phyloP scores from a whole-genome alignment of 495 filamentous ascomycete species.

The Friedmanniomyces simplex region DNA sequence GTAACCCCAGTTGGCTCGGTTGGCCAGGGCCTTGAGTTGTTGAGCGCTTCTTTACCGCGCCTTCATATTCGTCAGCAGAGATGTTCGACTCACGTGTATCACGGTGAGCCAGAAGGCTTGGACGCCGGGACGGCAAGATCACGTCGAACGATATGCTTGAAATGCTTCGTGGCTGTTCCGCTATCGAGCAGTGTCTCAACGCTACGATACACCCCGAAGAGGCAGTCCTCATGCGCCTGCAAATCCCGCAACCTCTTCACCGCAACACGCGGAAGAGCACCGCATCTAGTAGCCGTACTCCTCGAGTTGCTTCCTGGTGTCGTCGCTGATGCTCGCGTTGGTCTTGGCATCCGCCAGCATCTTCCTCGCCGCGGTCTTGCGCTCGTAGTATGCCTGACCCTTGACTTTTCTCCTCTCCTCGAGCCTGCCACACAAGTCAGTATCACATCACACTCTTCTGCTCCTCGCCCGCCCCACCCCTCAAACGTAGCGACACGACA shows the following conservation, averaged over 20 bases:
- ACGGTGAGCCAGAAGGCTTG: too few relatives aligned
- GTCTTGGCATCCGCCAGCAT: conserved; percentile 85
- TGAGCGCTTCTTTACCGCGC: too few relatives aligned
- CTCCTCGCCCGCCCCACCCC: too few relatives aligned
- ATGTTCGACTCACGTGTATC: too few relatives aligned
- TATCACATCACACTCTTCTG: conserved; percentile 19
- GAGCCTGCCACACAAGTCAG: conserved; percentile 49
- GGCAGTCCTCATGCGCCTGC: not conserved
- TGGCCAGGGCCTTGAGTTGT: too few relatives aligned
- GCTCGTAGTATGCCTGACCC: conserved; percentile 96
- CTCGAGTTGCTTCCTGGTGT: conserved; percentile 60
- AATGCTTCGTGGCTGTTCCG: not conserved
- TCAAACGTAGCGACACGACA: conserved; percentile 25
- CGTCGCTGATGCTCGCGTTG: conserved; percentile 73
- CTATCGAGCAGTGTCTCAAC: not conserved
- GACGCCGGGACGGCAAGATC: too few relatives aligned
- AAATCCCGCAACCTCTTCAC: not conserved
- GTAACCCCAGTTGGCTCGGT: too few relatives aligned
- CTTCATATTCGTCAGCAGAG: too few relatives aligned
- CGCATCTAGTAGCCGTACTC: conserved; percentile 56
- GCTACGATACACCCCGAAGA: not conserved
- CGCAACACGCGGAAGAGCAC: not conserved
- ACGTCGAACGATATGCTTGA: not conserved
- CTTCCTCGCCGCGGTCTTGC: conserved; percentile 91
- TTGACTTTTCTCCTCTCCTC: conserved; percentile 99